A percentile compares a stretch with the other conserved stretches of the same genome.
phyloP scores from a whole-genome alignment of 345 rosid genomes.

The Kandelia obovata region DNA sequence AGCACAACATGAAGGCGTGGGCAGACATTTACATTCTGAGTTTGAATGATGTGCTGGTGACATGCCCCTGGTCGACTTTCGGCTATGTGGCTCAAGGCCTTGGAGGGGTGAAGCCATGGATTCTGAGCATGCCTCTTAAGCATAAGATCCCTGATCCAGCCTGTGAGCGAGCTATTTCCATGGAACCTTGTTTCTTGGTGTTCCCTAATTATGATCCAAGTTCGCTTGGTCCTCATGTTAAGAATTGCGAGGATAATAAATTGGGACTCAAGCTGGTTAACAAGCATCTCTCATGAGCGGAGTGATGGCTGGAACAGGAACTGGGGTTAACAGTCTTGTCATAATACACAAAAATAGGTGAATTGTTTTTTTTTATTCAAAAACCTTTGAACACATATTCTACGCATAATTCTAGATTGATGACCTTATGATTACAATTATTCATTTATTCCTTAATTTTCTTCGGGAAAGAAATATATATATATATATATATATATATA shows the following conservation, averaged over 20 bases:
- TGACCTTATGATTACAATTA: too few relatives aligned
- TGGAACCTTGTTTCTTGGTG: slow-evolving; percentile 8
- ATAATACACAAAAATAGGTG: too few relatives aligned
- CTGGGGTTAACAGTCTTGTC: too few relatives aligned
- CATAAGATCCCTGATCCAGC: slow-evolving; percentile 8
- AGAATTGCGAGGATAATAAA: neutral
- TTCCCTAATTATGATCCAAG: neutral
- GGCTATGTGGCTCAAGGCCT: too few relatives aligned
- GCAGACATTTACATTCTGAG: slow-evolving; percentile 3
- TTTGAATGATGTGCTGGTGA: too few relatives aligned
- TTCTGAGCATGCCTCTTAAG: neutral
- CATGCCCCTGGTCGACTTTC: too few relatives aligned
- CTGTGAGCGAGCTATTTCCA: slow-evolving; percentile 13
- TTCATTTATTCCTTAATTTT: too few relatives aligned
- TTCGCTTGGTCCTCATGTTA: neutral
- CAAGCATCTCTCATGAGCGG: neutral
- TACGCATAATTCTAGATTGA: too few relatives aligned
- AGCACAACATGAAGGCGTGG: slow-evolving; percentile 29
- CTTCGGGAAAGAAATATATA: too few relatives aligned
- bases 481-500: too few relatives aligned
- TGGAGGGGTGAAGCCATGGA: slow-evolving; percentile 18
- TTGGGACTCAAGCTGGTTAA: slow-evolving; percentile 3
- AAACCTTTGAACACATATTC: too few relatives aligned
- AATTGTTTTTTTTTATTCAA: too few relatives aligned
- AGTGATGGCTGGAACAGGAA: neutral